These are phyloP conservation scores for Prorocentrum cordatum DNA, from an alignment of 169 alveolate genomes.

Conservation along the genomic window DNA sequence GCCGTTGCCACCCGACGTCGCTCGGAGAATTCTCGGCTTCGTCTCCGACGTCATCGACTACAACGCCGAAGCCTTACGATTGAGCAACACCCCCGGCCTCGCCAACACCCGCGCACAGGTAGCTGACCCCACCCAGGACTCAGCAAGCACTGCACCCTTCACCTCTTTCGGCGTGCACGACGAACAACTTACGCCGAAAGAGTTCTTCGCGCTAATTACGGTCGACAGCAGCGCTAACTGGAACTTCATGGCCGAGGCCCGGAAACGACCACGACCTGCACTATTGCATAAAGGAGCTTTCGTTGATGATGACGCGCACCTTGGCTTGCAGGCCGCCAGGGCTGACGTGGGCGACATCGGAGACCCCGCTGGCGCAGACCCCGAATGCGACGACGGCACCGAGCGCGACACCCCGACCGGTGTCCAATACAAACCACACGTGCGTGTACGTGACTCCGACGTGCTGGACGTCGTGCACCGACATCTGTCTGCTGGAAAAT, in stretches of 20 bases:
- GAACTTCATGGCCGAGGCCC: background rate
- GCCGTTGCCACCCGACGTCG: too few species aligned
- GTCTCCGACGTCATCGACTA: too few species aligned
- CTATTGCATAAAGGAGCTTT: background rate
- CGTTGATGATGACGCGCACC: background rate
- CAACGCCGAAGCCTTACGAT: too few species aligned
- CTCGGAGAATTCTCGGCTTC: too few species aligned
- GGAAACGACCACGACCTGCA: background rate
- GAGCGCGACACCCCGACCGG: background rate
- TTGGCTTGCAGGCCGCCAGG: background rate
- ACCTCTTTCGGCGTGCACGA: too few species aligned
- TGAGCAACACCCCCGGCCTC: too few species aligned
- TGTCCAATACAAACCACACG: background rate
- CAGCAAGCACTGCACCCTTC: too few species aligned
- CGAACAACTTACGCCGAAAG: background rate
- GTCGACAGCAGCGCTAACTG: background rate
- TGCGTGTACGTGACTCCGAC: background rate
- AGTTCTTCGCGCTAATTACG: background rate
- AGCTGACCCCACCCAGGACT: too few species aligned
- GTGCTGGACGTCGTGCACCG: background rate
- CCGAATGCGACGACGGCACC: background rate
- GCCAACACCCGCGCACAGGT: too few species aligned
- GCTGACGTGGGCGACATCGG: background rate
- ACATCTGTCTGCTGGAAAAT: background rate
- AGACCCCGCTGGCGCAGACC: background rate